Conservation (phyloP, 352 stramenopile species). For the Globisporangium okanoganense region DNA sequence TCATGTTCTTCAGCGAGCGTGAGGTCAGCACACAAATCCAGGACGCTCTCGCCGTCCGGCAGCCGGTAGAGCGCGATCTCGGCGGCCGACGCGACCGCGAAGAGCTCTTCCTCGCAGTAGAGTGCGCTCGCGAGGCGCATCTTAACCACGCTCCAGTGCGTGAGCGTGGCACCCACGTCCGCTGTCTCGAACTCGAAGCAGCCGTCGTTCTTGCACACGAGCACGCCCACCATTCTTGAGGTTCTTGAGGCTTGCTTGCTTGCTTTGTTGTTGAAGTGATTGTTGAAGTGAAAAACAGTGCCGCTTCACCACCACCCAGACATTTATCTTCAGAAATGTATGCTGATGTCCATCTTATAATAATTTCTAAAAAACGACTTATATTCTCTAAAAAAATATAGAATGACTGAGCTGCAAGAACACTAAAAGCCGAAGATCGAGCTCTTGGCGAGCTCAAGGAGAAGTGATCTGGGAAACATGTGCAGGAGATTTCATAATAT, state of each 20-base stretch:
- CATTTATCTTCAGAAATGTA: too few relatives aligned
- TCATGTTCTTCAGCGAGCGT: not conserved
- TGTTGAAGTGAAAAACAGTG: not conserved
- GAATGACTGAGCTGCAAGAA: too few relatives aligned
- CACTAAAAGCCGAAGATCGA: too few relatives aligned
- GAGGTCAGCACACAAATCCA: conserved; percentile 8
- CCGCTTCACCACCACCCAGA: too few relatives aligned
- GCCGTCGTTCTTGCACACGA: conserved; percentile 81
- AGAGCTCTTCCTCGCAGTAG: conserved; percentile 74
- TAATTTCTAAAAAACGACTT: too few relatives aligned
- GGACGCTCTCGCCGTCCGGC: conserved; percentile 40
- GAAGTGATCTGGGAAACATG: too few relatives aligned
- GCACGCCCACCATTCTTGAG: conserved; percentile 41
- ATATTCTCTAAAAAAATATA: too few relatives aligned
- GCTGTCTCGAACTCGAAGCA: conserved; percentile 63
- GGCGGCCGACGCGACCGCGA: conserved; percentile 44
- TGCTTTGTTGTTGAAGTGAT: not conserved
- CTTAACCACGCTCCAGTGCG: conserved; percentile 47
- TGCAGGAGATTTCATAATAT: too few relatives aligned
- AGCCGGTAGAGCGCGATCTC: conserved; percentile 65
- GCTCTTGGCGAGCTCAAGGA: too few relatives aligned
- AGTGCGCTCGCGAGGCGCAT: conserved; percentile 50
- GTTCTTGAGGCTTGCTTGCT: too few relatives aligned
- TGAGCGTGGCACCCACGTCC: conserved; percentile 19
- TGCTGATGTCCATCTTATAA: too few relatives aligned